phyloP scores from a whole-genome alignment of 78 protist genomes.

The Dictyostelium firmibasis region DNA sequence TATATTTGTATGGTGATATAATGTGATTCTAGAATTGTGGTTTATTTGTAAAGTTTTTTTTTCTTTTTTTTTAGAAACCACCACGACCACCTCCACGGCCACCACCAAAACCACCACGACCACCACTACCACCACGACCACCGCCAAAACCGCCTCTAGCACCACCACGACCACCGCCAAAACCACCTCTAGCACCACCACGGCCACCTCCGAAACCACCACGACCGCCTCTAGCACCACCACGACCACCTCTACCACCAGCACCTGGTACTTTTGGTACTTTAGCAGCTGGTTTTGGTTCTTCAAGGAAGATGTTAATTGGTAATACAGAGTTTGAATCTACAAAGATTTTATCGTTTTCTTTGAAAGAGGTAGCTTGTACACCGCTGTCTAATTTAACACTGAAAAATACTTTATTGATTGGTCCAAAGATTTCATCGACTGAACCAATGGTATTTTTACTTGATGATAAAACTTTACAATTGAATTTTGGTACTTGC shows the following conservation, averaged over 20 bases:
- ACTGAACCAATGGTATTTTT: constrained; percentile 36
- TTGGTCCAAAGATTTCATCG: constrained; percentile 79
- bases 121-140: constrained; percentile 22
- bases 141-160: not conserved
- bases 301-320: constrained; percentile 41
- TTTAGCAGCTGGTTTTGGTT: constrained; percentile 54
- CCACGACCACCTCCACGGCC: too few species aligned
- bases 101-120: constrained; percentile 12
- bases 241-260: not conserved
- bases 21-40: not conserved
- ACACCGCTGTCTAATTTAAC: constrained; percentile 74
- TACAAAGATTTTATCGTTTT: constrained; percentile 43
- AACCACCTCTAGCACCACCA: constrained; percentile 23
- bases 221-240: not conserved
- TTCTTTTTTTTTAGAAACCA: too few species aligned
- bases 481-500: constrained; percentile 71
- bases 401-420: constrained; percentile 54
- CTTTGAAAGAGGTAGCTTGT: constrained; percentile 74
- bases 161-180: constrained; percentile 12
- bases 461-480: constrained; percentile 23
- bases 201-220: constrained; percentile 21
- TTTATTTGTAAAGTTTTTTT: not conserved
- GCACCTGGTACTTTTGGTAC: constrained; percentile 12
- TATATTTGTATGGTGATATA: too few species aligned
- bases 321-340: constrained; percentile 51